Evolutionary conservation across 441 rosid genomes (phyloP), one percentile per base, ranked within the genome.

Genomic region (Isatis lusitanica): DNA sequence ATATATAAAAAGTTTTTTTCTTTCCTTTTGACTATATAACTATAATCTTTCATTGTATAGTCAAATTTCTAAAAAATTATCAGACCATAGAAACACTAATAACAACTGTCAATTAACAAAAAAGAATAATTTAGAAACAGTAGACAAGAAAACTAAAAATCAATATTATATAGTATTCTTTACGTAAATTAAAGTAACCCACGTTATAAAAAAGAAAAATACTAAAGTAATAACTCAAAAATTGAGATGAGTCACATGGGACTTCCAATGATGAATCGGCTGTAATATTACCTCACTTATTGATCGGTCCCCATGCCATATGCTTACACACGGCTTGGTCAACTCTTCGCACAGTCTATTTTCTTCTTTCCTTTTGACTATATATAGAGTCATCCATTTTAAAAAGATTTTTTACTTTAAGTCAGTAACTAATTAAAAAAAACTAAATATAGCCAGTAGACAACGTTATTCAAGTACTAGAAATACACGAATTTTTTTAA

Each of bases 251-350:
- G 67, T 40, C 78, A 74, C 73, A 66, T 74, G 78, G 67, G 67
- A 50, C 2, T 28, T 66, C 17, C 61, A 74, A 66, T 74, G 62
- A 74, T 58, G 73, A 74, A 66, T 71, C 36, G 15, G 77, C 51
- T 48, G 44, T 53, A 43, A 28, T 44, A 58, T 5, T 62, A 61
- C 38, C 50, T 64, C 71, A 65, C 71, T 73, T 73, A 73, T 65
- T 73, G 66, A 46, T 56, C 12, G 55, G 73, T 66, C 78, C 78
- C 73, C 53, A 13, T 39, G 12, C n/a, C 43, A 58, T 66, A 65
- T 57, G 57, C 70, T 6, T 53, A n/a, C 30, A 52, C 43, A 73
- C 9, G 38, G 18, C 35, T 66, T 39, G 52, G 78, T 66, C 78
- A 74, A 74, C 78, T 74, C 78, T 74, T 66, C 8, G 9, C 42